These are phyloP conservation scores for Tremellales sp. DNA, from an alignment of 1,284 basidiomycete species.

Conservation along the genomic window DNA sequence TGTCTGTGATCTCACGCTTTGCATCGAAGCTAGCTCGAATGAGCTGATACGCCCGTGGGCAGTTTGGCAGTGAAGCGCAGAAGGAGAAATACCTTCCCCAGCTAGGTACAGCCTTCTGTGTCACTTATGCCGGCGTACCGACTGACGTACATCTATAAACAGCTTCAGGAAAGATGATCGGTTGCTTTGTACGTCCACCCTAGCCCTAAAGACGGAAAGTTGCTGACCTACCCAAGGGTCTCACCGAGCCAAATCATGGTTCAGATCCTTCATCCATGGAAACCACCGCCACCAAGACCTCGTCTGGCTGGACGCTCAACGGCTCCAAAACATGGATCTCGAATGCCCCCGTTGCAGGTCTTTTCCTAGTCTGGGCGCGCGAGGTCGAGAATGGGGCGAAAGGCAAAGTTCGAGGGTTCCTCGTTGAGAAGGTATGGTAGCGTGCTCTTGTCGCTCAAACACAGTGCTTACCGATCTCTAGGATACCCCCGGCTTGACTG, in stretches of 20 bases:
- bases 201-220: neutral
- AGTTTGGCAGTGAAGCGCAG: slow-evolving; percentile 81
- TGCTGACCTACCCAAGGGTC: slow-evolving; percentile 51
- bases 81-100: slow-evolving; percentile 86
- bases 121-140: neutral
- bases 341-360: slow-evolving; percentile 80
- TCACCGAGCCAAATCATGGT: slow-evolving; percentile 96
- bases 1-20: neutral
- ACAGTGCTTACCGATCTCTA: slow-evolving; percentile 35
- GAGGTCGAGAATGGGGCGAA: slow-evolving; percentile 49
- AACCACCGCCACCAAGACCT: slow-evolving; percentile 77
- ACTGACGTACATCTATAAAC: too few relatives aligned
- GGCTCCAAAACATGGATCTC: slow-evolving; percentile 98
- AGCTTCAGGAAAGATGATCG: slow-evolving; percentile 83
- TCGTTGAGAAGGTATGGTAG: slow-evolving; percentile 72
- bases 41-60: neutral
- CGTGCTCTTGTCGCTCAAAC: neutral
- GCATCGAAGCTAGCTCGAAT: neutral
- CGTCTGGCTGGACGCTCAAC: slow-evolving; percentile 79
- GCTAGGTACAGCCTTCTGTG: slow-evolving; percentile 56
- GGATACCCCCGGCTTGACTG: slow-evolving; percentile 77
- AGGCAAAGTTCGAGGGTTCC: slow-evolving; percentile 82
- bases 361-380: slow-evolving; percentile 83
- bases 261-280: slow-evolving; percentile 93
- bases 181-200: slow-evolving; percentile 73